These are phyloP conservation scores for Phlyctochytrium arcticum DNA, from an alignment of 192 early-diverging fungal species.

Conservation along the genomic window DNA sequence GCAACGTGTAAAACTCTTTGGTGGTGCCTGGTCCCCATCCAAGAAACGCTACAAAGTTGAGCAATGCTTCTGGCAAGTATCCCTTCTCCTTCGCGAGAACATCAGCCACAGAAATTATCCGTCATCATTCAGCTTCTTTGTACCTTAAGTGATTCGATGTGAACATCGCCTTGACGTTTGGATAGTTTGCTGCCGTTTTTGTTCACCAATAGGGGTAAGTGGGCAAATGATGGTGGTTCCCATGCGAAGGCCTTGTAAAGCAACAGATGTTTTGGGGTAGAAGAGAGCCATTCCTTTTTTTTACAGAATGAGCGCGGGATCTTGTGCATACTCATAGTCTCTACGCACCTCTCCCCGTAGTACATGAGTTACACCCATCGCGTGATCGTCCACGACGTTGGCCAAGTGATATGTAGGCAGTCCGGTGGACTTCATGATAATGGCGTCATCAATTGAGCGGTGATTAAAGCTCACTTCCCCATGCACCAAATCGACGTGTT, in stretches of 20 bases:
- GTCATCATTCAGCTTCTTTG: no score
- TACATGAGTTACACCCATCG: constrained; percentile 90
- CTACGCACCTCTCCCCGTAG: constrained; percentile 71
- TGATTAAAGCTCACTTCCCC: constrained; percentile 67
- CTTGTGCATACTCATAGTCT: constrained; percentile 1
- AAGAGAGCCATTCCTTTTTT: constrained; percentile 82
- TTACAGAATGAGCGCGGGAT: background rate
- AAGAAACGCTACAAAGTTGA: constrained; percentile 83
- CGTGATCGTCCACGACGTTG: constrained; percentile 89
- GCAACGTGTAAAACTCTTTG: constrained; percentile 63
- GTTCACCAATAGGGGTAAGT: constrained; percentile 86
- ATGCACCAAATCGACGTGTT: constrained; percentile 71
- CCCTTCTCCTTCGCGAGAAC: constrained; percentile 53
- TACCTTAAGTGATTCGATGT: constrained; percentile 64
- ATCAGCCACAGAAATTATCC: background rate
- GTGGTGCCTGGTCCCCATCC: constrained; percentile 67
- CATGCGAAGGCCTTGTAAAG: constrained; percentile 81
- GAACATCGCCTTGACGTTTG: constrained; percentile 84
- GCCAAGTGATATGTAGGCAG: constrained; percentile 93
- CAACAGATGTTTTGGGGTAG: constrained; percentile 86
- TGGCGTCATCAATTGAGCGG: constrained; percentile 76
- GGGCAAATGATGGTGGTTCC: constrained; percentile 73
- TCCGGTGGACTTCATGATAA: constrained; percentile 90
- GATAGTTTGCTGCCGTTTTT: constrained; percentile 79
- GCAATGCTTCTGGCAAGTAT: constrained; percentile 76